Conservation (phyloP, 495 filamentous ascomycete genomes). For the Paragyromitra xinjiangensis region DNA sequence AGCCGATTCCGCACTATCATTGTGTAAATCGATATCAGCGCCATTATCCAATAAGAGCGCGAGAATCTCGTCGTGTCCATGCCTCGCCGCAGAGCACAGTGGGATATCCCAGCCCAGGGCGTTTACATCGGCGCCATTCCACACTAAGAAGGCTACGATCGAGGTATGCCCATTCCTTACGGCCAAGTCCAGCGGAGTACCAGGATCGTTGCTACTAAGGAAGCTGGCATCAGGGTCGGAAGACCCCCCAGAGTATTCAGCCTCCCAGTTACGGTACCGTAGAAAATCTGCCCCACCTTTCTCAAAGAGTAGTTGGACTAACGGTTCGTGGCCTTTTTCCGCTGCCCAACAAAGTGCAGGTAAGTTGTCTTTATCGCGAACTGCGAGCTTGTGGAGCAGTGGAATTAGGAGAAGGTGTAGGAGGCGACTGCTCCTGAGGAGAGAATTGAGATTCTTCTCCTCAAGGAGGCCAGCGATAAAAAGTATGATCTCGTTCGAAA, state of each 20-base stretch:
- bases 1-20: neutral
- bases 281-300: neutral
- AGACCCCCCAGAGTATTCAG: neutral
- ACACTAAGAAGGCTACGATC: neutral
- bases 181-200: neutral
- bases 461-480: neutral
- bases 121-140: neutral
- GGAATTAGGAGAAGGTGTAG: neutral
- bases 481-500: neutral
- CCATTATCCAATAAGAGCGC: neutral
- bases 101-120: neutral
- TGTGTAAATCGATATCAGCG: neutral
- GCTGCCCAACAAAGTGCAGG: neutral
- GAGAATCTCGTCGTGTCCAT: neutral
- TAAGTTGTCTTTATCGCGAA: neutral
- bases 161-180: neutral
- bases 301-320: neutral
- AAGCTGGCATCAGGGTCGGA: neutral
- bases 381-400: neutral
- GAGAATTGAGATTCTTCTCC: neutral
- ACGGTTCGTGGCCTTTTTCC: neutral
- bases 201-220: neutral
- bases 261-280: neutral
- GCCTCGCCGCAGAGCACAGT: neutral
- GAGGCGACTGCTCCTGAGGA: neutral